phyloP scores from a whole-genome alignment of 192 early-diverging fungal species.

The Phlyctochytrium bullatum region DNA sequence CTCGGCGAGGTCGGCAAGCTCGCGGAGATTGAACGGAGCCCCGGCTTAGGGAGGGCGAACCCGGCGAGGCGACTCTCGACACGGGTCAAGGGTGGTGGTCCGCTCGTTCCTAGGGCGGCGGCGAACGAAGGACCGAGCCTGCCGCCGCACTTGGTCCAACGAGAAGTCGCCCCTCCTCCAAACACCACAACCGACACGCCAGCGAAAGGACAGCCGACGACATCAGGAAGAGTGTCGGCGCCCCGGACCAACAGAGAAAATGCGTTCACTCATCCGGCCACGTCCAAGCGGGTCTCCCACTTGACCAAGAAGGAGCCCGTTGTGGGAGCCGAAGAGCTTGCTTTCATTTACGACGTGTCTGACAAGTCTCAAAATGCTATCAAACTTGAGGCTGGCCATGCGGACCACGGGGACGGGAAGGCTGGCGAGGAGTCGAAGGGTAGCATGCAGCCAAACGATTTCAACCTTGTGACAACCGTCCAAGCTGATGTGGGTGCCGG shows the following conservation, averaged over 20 bases:
- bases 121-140: neutral
- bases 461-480: conserved; percentile 11
- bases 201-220: neutral
- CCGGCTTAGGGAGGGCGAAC: neutral
- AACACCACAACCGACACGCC: too few species aligned
- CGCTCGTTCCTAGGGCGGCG: neutral
- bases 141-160: neutral
- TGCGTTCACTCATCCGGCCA: conserved; percentile 19
- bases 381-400: neutral
- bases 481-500: neutral
- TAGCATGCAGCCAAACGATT: conserved; percentile 8
- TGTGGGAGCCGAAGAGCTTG: conserved; percentile 26
- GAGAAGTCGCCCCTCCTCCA: neutral
- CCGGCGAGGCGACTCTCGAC: neutral
- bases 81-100: neutral
- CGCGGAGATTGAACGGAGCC: conserved; percentile 8
- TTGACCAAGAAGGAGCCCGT: conserved; percentile 4
- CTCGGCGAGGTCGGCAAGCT: conserved; percentile 17
- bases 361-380: neutral
- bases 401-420: conserved; percentile 1
- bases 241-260: conserved; percentile 15
- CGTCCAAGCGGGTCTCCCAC: conserved; percentile 27
- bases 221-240: neutral
- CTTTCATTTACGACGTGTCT: conserved; percentile 41
- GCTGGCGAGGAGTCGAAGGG: neutral